These are phyloP conservation scores for Linaria vulgaris DNA, from an alignment of 257 asterid genomes.

Conservation along the genomic window DNA sequence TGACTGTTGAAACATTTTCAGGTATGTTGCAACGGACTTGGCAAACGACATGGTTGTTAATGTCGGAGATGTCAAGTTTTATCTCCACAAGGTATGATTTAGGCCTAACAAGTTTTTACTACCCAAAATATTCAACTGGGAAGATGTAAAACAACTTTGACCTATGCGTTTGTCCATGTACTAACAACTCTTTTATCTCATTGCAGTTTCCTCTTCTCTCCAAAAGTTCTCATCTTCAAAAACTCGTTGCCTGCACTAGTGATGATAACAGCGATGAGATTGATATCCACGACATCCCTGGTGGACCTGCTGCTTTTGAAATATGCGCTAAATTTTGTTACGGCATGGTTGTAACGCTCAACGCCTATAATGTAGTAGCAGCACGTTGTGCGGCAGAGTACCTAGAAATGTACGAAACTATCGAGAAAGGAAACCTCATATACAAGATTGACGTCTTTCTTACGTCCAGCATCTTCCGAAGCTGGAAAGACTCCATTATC, in stretches of 20 bases:
- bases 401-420: conserved; percentile 75
- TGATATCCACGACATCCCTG: conserved; percentile 63
- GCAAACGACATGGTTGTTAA: conserved; percentile 43
- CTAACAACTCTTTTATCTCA: conserved; percentile 22
- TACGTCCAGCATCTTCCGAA: conserved; percentile 71
- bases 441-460: conserved; percentile 84
- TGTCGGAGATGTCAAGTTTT: conserved; percentile 49
- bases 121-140: not conserved
- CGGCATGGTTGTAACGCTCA: conserved; percentile 80
- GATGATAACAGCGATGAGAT: conserved; percentile 49
- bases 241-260: conserved; percentile 40
- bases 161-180: not conserved
- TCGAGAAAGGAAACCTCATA: conserved; percentile 77
- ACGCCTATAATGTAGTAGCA: conserved; percentile 74
- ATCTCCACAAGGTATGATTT: conserved; percentile 46
- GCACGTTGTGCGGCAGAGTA: conserved; percentile 90
- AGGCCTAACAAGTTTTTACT: not conserved
- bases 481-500: conserved; percentile 92
- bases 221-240: conserved; percentile 64
- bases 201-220: conserved; percentile 82
- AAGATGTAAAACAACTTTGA: no score
- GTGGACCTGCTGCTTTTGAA: conserved; percentile 84
- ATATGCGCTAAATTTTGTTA: conserved; percentile 85
- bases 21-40: conserved; percentile 53
- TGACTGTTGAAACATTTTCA: conserved; percentile 23